Evolutionary conservation across 2,329 filamentous ascomycete genomes (phyloP).

Genomic region (Bipolaris sorokiniana): DNA sequence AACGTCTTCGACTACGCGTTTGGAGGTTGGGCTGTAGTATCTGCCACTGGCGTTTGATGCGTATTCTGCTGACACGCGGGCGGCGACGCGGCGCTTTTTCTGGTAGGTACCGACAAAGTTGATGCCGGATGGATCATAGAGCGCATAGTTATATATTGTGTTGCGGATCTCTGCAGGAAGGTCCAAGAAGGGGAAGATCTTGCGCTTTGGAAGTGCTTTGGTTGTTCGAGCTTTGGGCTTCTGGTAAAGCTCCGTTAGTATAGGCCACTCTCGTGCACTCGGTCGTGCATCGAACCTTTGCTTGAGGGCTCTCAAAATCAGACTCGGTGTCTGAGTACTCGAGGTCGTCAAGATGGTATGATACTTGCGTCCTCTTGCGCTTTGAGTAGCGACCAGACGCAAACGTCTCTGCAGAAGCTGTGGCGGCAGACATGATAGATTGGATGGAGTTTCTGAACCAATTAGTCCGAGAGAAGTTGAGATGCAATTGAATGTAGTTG

Average conservation of each 20-base stretch:
- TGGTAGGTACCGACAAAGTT: constrained; percentile 31
- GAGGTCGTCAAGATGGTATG: constrained; percentile 35
- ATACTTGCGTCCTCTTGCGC: constrained; percentile 43
- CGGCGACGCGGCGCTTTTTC: constrained; percentile 38
- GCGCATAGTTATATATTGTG: constrained; percentile 40
- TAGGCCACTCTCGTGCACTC: background rate
- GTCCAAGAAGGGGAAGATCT: constrained; percentile 44
- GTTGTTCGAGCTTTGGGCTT: constrained; percentile 27
- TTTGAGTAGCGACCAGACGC: constrained; percentile 39
- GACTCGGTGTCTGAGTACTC: constrained; percentile 30
- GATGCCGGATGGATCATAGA: constrained; percentile 36
- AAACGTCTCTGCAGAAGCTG: constrained; percentile 16
- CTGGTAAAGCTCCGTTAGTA: constrained; percentile 17
- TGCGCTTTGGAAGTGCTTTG: constrained; percentile 37
- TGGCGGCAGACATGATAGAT: constrained; percentile 26
- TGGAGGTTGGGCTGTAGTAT: background rate
- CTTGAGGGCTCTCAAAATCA: constrained; percentile 22
- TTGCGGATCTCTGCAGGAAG: constrained; percentile 46
- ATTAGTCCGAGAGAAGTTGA: background rate
- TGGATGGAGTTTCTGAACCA: background rate
- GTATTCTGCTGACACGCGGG: constrained; percentile 23
- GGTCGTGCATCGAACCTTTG: constrained; percentile 34
- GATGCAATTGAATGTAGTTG: background rate
- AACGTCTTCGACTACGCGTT: background rate
- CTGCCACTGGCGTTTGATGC: no score